Evolutionary conservation across 177 flowering plant genomes (phyloP), one percentile per base, ranked within the genome.

Genomic region (Vitis hybrid): DNA sequence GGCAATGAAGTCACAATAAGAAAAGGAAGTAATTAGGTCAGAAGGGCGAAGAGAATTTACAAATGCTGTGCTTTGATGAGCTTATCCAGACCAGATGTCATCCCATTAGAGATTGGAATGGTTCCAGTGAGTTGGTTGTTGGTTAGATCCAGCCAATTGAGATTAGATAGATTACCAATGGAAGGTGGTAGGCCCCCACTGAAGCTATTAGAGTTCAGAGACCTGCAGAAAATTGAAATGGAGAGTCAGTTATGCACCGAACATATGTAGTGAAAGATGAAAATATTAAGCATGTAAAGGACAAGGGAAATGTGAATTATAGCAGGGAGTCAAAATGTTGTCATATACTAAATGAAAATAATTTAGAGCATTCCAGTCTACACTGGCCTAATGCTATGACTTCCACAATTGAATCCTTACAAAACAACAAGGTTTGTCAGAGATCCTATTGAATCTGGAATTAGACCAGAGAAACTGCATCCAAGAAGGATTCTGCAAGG

Each of bases 91-190:
- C 91, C 91, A 62, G 85, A 80, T 7, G 66, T 70, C 40, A 66
- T 74, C 45, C 75, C 81, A 52, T 30, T 60, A 5, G 91, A 87
- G 66, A 88, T 80, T 8, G 91, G 91, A 56, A 88, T 83, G 23
- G 75, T 68, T 65, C 91, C 91, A 23, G 51, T 66, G 19, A 88
- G 84, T 64, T 73, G 55, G 69, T 88, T 88, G 66, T 84, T 81
- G 34, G 87, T 70, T 19, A 87, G 70, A 77, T 88, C 91, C 71
- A 88, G 72, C 89, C 84, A 83, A 71, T 63, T 73, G 57, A 88
- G 85, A 14, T 78, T 83, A n/a, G 78, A 52, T 52, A 88, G 64
- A 45, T 66, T 71, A 17, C 91, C 91, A 60, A 88, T 74, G n/a
- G 84, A 64, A 67, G 82, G 70, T 52, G 91, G 91, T 52, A 88